Base-by-base conservation (phyloP, 495 filamentous ascomycete species). In the Aspergillus biplanus region DNA sequence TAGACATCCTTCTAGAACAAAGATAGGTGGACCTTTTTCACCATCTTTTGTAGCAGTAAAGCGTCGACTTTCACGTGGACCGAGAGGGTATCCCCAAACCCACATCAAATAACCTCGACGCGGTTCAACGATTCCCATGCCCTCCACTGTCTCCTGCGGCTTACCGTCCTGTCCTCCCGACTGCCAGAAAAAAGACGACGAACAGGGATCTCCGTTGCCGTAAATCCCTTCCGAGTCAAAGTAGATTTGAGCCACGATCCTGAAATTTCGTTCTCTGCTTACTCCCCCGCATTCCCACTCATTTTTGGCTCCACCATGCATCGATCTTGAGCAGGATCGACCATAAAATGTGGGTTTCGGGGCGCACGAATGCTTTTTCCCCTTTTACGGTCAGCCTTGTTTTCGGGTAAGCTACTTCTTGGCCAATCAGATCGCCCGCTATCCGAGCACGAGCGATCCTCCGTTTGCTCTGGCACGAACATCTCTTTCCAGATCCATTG, bases 371-470 rank as follows among this genome's bases (percentile, higher is more conserved):
- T 44, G 39, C 39, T 6, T 6, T 44, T 44, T n/a, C 39, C 39
- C 39, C n/a, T 44, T 44, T 44, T n/a, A 3, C 39, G 39, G 39
- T 44, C n/a, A 3, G 39, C n/a, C 39, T 44, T n/a, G 39, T 44
- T 44, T n/a, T n/a, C n/a, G 12, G 39, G 39, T 12, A 12, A n/a
- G 11, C n/a, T n/a, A 3, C 4, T n/a, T 5, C 7, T 9, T n/a
- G 39, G 11, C 39, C 39, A 44, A 44, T 44, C 39, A 44, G 39
- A 44, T 44, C n/a, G 39, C 11, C 39, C 39, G n/a, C 39, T 44
- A 44, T 44, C 39, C 39, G 39, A 44, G 39, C 39, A 44, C 39
- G 39, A 44, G 39, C 39, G 39, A 44, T n/a, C 39, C 39, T 44
- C 39, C 4, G 39, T 44, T 11, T 44, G n/a, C 39, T 3, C 39